Percentiles rank a stretch among this genome's conserved stretches.
phyloP scores from a whole-genome alignment of 2,329 filamentous ascomycete genomes.

The Xylariaceae sp. region DNA sequence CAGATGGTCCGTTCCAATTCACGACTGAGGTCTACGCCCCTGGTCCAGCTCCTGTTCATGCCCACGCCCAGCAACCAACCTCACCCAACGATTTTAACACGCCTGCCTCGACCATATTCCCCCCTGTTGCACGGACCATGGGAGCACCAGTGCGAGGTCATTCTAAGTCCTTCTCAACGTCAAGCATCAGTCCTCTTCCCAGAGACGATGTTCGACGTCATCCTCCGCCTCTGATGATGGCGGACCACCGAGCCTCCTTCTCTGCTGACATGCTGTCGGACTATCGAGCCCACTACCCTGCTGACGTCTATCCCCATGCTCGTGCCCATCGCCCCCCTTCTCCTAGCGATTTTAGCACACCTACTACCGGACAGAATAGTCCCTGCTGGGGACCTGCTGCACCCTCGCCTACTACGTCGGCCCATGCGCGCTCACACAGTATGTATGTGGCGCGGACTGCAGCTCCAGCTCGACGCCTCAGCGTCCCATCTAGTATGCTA shows the following conservation, averaged over 20 bases:
- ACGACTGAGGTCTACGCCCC: slow-evolving; percentile 54
- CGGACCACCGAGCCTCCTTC: slow-evolving; percentile 55
- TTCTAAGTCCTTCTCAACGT: slow-evolving; percentile 78
- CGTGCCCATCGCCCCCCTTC: slow-evolving; percentile 58
- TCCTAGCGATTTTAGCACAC: slow-evolving; percentile 72
- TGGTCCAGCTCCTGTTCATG: neutral
- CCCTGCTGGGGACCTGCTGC: slow-evolving; percentile 66
- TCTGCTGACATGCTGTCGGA: neutral
- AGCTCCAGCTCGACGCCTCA: slow-evolving; percentile 68
- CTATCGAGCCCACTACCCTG: slow-evolving; percentile 47
- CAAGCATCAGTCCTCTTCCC: slow-evolving; percentile 71
- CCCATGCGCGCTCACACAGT: slow-evolving; percentile 63
- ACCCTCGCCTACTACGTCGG: slow-evolving; percentile 66
- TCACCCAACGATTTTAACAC: neutral
- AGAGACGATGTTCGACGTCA: slow-evolving; percentile 63
- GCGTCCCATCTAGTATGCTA: slow-evolving; percentile 70
- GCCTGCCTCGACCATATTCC: neutral
- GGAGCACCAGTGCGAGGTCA: slow-evolving; percentile 70
- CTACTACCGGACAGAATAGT: slow-evolving; percentile 71
- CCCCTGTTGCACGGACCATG: slow-evolving; percentile 55
- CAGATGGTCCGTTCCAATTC: slow-evolving; percentile 62
- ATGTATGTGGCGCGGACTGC: slow-evolving; percentile 66
- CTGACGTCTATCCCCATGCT: slow-evolving; percentile 50
- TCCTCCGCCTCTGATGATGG: slow-evolving; percentile 79
- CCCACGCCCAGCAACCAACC: neutral